phyloP scores from a whole-genome alignment of 1,284 basidiomycete genomes.

The Wolfiporia cocos region DNA sequence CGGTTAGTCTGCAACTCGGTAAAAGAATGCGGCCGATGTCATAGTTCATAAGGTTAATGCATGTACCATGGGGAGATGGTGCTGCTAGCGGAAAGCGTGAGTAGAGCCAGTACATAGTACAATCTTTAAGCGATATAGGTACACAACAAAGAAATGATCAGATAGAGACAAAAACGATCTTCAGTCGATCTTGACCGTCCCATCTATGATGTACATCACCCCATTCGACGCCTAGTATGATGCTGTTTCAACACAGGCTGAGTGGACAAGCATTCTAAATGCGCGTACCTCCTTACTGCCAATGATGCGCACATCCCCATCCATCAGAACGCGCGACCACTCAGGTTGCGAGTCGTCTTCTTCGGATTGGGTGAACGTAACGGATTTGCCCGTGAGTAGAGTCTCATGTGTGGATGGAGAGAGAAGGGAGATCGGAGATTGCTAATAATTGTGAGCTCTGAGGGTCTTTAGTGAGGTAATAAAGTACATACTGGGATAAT shows the following conservation, averaged over 20 bases:
- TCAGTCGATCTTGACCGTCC: conserved; percentile 41
- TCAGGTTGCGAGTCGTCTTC: conserved; percentile 33
- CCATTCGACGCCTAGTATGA: conserved; percentile 71
- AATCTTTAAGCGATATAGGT: no score
- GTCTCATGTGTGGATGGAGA: conserved; percentile 36
- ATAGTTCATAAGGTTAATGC: no score
- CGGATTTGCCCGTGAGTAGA: conserved; percentile 45
- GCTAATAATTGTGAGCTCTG: conserved; percentile 3
- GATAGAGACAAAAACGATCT: neutral
- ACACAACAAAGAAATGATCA: neutral
- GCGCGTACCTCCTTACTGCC: conserved; percentile 50
- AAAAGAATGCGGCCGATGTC: no score
- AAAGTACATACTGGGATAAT: conserved; percentile 62
- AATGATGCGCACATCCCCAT: conserved; percentile 45
- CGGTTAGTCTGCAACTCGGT: no score
- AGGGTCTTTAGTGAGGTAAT: conserved; percentile 2
- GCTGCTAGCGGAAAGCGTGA: no score
- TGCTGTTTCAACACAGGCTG: no score
- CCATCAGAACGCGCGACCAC: conserved; percentile 52
- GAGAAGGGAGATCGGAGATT: conserved; percentile 29
- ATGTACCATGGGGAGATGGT: no score
- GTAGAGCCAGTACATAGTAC: no score
- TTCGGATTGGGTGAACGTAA: conserved; percentile 41
- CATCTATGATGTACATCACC: conserved; percentile 65
- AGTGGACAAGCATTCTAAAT: conserved; percentile 3